Conservation (phyloP, 352 stramenopile genomes). For the Phytophthora ohioensis region DNA sequence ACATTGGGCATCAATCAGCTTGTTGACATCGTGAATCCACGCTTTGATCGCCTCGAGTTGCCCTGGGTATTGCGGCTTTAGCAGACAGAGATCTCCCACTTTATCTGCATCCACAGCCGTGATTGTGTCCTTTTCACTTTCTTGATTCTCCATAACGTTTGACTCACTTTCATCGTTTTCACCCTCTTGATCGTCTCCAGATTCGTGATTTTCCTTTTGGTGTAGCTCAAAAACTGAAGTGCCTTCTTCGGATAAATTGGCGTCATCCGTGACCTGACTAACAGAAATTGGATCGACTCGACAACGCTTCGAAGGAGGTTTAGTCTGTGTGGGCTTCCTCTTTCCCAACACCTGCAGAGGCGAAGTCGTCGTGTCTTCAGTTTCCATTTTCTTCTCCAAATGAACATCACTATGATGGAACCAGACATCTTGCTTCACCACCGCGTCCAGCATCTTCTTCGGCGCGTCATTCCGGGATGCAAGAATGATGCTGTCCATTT, state of each 20-base stretch:
- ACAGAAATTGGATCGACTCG: background rate
- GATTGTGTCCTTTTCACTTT: background rate
- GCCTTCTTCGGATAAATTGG: background rate
- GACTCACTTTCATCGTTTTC: background rate
- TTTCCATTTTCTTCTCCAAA: background rate
- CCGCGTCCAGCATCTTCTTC: slow-evolving; percentile 1
- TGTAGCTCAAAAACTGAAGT: background rate
- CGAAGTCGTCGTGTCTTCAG: background rate
- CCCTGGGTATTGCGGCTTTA: slow-evolving; percentile 10
- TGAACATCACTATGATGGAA: slow-evolving; percentile 1
- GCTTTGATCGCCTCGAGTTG: slow-evolving; percentile 11
- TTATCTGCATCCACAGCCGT: background rate
- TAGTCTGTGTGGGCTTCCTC: background rate
- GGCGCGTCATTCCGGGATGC: slow-evolving; percentile 11
- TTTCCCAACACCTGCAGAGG: background rate
- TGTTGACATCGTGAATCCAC: slow-evolving; percentile 11
- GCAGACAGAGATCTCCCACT: slow-evolving; percentile 8
- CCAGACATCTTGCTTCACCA: slow-evolving; percentile 17
- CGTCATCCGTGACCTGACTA: background rate
- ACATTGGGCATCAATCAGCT: slow-evolving; percentile 1
- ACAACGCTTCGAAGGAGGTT: background rate
- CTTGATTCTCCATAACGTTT: background rate
- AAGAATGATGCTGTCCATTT: slow-evolving; percentile 21
- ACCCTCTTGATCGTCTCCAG: background rate
- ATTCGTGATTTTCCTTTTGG: background rate